Percentiles rank a stretch among this genome's conserved stretches.
Conservation (phyloP, 768 basidiomycete genomes). For the Kwoniella europaea region DNA sequence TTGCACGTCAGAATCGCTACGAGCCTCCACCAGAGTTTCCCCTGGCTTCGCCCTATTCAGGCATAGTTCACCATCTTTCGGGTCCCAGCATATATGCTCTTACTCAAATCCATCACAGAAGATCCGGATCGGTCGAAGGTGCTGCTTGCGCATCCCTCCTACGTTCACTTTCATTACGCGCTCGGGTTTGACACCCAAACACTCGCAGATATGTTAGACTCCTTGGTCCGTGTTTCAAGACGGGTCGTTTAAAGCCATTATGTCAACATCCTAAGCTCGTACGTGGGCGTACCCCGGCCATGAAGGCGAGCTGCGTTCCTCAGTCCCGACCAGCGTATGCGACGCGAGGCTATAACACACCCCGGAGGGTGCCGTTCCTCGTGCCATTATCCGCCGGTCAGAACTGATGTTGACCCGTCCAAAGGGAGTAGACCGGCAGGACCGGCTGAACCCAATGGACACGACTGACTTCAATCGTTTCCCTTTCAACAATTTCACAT, state of each 20-base stretch:
- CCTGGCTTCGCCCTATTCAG: conserved; percentile 90
- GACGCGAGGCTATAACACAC: conserved; percentile 70
- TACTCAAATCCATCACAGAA: conserved; percentile 76
- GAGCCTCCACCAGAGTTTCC: conserved; percentile 95
- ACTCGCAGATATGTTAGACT: conserved; percentile 83
- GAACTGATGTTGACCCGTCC: conserved; percentile 72
- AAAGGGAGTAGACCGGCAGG: conserved; percentile 65
- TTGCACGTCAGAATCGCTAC: conserved; percentile 96
- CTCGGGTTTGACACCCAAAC: conserved; percentile 72
- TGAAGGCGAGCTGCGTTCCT: conserved; percentile 66
- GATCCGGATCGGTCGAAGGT: conserved; percentile 75
- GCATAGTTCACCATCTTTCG: conserved; percentile 90
- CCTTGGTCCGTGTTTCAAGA: conserved; percentile 87
- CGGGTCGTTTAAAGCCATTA: conserved; percentile 79
- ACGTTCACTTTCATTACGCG: conserved; percentile 74
- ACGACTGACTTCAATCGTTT: conserved; percentile 73
- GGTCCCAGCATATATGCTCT: conserved; percentile 84
- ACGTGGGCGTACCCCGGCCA: conserved; percentile 65
- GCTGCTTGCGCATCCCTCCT: conserved; percentile 67
- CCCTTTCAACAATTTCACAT: conserved; percentile 81
- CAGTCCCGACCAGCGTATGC: conserved; percentile 67
- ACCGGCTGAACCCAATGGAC: conserved; percentile 66
- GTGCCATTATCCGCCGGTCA: conserved; percentile 65
- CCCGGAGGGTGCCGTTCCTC: conserved; percentile 63
- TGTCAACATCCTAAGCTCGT: conserved; percentile 75